Evolutionary conservation across 768 basidiomycete genomes (phyloP), one percentile per base, ranked within the genome.

Genomic region (Tulasnella calospora): DNA sequence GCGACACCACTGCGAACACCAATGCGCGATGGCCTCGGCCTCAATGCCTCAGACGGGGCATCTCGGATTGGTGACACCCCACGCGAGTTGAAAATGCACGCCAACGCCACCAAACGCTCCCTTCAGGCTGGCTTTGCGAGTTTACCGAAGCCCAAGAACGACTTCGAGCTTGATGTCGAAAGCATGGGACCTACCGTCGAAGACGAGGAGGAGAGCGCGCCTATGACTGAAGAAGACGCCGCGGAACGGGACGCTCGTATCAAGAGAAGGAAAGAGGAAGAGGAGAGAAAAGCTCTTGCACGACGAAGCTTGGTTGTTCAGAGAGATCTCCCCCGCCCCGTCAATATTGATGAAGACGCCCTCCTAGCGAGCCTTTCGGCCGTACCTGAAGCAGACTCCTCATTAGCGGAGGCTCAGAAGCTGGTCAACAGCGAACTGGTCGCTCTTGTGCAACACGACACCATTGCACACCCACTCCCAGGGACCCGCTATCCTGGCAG

Each of bases 1-100:
- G 89, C 90, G 0, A 98, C 97, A 0, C 96, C 96, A 2, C 86
- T 96, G 35, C 92, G 95, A 55, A 99, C 98, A n/a, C 98, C 98
- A 8, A 88, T 96, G 86, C 92, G 96, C 51, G 98, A 99, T 83
- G 94, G 87, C 79, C 88, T 99, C 23, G 91, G 91, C 78, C 95
- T 99, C 85, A 99, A 99, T 83, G 88, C 91, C 0, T 86, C 85
- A 35, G 91, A 89, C 73, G 89, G 88, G 6, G 88, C 87, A 76
- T 85, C 90, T 15, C 82, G 84, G 13, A 85, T 88, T 80, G 90
- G 89, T 15, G 87, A 88, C 73, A 96, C 95, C 0, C 96, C 96
- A 0, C 90, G 92, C 46, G 93, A 95, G 71, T 88, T 91, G 80
- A 90, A 89, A 19, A 84, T 90, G 77, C 91, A 89, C 36, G 83